Base-by-base conservation (phyloP, 306 rosid species). In the Betula pendula region DNA sequence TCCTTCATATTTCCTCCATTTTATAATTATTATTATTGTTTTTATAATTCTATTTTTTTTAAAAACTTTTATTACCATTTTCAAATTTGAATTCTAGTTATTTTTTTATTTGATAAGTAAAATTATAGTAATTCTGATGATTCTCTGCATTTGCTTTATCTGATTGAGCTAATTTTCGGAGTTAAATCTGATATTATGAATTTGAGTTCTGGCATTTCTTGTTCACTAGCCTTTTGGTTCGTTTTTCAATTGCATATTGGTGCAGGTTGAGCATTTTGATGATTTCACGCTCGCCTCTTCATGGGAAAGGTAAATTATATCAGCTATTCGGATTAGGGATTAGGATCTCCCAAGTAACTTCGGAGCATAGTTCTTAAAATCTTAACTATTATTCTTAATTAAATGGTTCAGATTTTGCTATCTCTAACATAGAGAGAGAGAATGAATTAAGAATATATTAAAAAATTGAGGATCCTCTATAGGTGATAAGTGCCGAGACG, bases 281-380 rank as follows among this genome's bases (percentile, higher is more conserved):
- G 98, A 95, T 86, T 95, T 95, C 90, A 95, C 98, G 50, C 86
- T 95, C 42, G 98, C 98, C 31, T 90, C 98, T 60, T 84, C 97
- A 20, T 95, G 98, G 98, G 98, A 95, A 86, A 90, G 96, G 98
- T 95, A 79, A 33, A 49, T 70, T 29, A 59, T 52, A 69, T n/a
- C 59, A 43, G 13, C 50, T 47, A 22, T 20, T 22, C 49, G 49
- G 49, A 45, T 11, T 45, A 1, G 49, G 13, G 49, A 9, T 45
- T 10, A 13, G 12, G 49, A 10, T 45, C 12, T 45, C 49, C 12
- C 0, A 11, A 45, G 49, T 45, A 2, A 45, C 15, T 45, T 45
- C 15, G 12, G 2, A 12, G 48, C 48, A 43, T 7, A 43, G 14
- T 44, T 44, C 48, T 44, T 9, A 44, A 12, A 38, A 38, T 38